Evolutionary conservation across 371 early-diverging fungal species (phyloP), one percentile per base, ranked within the genome.

Genomic region (Haplosporangium sp.): DNA sequence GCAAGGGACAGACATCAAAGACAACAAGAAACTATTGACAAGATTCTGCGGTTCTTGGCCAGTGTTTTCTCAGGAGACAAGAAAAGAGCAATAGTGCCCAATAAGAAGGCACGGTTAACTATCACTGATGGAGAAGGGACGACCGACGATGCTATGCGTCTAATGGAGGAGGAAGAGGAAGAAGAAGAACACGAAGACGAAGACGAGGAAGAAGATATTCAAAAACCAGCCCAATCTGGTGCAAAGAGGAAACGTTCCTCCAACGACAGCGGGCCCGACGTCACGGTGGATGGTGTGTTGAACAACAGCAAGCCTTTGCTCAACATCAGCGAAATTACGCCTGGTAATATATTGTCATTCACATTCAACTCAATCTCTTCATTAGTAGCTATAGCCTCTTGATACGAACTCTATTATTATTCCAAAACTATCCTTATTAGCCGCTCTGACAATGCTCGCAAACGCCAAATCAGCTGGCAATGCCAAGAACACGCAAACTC

Each of bases 11-110:
- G 94, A 19, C 91, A 95, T 82, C 89, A 92, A 58, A 84, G 92
- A 63, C 98, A 98, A 72, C 96, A 98, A 77, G 93, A 92, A 11
- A 96, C 94, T 0, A 96, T 98, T 42, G 95, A 97, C 84, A 97
- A 96, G 78, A 95, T 95, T 20, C 64, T 95, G 65, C 81, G 91
- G 19, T 95, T 95, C 77, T 79, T 95, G 63, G 95, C 95, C 0
- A 89, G 93, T 2, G 90, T 95, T 20, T 95, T 92, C 65, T 87
- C 93, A 17, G 79, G 85, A 40, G 93, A 93, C 35, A 88, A 90
- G 64, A 88, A 87, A 60, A 77, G 87, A 35, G 89, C 84, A 1
- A 86, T 88, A 27, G 84, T 88, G 47, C 89, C 89, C n/a, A 86
- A 89, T 61, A 90, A 90, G 65, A 81, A 75, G 44, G 72, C 72